Evolutionary conservation across 1,284 basidiomycete genomes (phyloP).

Genomic region (Heterobasidion annosum): DNA sequence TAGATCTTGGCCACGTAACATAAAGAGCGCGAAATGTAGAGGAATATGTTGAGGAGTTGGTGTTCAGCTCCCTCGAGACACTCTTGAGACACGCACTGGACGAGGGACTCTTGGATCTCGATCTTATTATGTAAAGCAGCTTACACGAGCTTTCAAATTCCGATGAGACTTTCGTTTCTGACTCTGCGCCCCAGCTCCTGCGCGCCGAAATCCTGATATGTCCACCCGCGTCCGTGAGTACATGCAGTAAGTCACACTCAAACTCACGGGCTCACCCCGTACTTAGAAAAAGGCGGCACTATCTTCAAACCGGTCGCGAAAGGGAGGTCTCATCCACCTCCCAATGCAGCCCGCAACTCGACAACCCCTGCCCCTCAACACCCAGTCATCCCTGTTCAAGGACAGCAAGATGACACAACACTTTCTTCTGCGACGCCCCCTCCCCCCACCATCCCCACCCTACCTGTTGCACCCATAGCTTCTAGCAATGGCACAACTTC

Average conservation of each 20-base stretch:
- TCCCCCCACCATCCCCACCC: background rate
- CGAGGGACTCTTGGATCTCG: too few species aligned
- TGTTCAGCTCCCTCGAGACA: too few species aligned
- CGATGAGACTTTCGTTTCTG: too few species aligned
- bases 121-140: too few species aligned
- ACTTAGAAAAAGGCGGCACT: slow-evolving; percentile 59
- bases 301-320: slow-evolving; percentile 61
- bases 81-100: too few species aligned
- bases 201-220: slow-evolving; percentile 29
- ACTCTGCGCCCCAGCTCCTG: background rate
- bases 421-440: background rate
- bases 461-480: background rate
- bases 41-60: background rate
- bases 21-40: slow-evolving; percentile 10
- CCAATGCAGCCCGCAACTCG: slow-evolving; percentile 27
- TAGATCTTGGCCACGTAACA: slow-evolving; percentile 28
- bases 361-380: slow-evolving; percentile 19
- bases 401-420: background rate
- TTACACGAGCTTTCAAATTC: too few species aligned
- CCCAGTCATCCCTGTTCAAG: background rate
- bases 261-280: slow-evolving; percentile 3
- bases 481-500: background rate
- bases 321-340: slow-evolving; percentile 33
- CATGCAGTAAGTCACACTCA: slow-evolving; percentile 5
- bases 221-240: slow-evolving; percentile 70